phyloP scores from a whole-genome alignment of 768 basidiomycete species.

The Phylloporus scabripes region DNA sequence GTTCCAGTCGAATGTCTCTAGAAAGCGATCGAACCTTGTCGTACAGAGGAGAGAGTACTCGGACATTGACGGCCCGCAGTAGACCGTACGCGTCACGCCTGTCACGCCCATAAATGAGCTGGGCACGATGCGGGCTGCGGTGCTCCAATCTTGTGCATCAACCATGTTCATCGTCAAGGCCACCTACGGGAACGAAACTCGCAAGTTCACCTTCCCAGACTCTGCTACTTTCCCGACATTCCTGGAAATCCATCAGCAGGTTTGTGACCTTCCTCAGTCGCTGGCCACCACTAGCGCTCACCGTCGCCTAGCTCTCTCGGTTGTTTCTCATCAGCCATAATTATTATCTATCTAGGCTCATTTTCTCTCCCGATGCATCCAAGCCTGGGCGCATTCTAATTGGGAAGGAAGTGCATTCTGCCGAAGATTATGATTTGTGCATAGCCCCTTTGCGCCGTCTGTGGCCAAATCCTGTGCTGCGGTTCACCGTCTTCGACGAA shows the following conservation, averaged over 20 bases:
- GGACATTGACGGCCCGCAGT: conserved; percentile 9
- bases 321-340: conserved; percentile 58
- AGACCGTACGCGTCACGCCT: neutral
- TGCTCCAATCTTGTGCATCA: conserved; percentile 17
- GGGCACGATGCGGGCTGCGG: conserved; percentile 10
- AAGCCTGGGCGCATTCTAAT: conserved; percentile 55
- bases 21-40: conserved; percentile 51
- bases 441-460: conserved; percentile 46
- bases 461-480: conserved; percentile 57
- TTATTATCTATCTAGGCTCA: conserved; percentile 60
- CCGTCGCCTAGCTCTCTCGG: conserved; percentile 52
- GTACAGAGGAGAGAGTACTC: conserved; percentile 43
- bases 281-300: conserved; percentile 17
- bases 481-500: conserved; percentile 57
- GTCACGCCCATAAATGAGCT: conserved; percentile 22
- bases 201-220: conserved; percentile 56
- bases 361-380: conserved; percentile 61
- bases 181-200: conserved; percentile 65
- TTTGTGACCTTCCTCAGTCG: conserved; percentile 27
- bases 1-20: conserved; percentile 52
- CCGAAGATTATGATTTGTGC: conserved; percentile 51
- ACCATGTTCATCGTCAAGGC: conserved; percentile 76
- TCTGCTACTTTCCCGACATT: conserved; percentile 56
- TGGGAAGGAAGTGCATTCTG: conserved; percentile 51
- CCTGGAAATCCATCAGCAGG: conserved; percentile 57